Conservation (phyloP, 2,329 filamentous ascomycete genomes). For the Elsinoe australis region DNA sequence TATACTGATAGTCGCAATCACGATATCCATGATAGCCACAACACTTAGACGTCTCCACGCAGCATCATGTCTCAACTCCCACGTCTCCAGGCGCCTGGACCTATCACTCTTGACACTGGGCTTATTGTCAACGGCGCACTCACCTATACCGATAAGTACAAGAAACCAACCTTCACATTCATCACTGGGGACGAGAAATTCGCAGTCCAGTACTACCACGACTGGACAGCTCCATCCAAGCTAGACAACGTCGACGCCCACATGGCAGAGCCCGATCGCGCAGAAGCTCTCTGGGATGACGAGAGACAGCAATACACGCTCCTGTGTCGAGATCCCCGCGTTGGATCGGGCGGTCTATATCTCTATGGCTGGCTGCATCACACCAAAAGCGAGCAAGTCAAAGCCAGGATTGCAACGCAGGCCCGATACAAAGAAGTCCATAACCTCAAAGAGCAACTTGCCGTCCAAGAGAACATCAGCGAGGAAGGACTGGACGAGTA, state of each 20-base stretch:
- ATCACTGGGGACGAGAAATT: constrained; percentile 2
- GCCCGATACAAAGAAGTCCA: background rate
- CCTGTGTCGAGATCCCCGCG: constrained; percentile 1
- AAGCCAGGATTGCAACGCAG: background rate
- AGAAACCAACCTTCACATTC: constrained; percentile 8
- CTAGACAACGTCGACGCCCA: background rate
- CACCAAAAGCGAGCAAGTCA: background rate
- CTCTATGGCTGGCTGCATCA: background rate
- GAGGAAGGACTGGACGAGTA: too few relatives aligned
- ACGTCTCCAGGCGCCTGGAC: background rate
- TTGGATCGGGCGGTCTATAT: background rate
- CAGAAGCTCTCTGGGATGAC: background rate
- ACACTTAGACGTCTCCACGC: too few relatives aligned
- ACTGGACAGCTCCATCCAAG: background rate
- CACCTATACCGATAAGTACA: background rate
- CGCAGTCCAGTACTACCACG: constrained; percentile 9
- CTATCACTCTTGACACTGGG: too few relatives aligned
- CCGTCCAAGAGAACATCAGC: too few relatives aligned
- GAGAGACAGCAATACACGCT: background rate
- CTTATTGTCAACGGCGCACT: too few relatives aligned
- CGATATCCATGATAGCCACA: too few relatives aligned
- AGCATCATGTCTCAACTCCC: background rate
- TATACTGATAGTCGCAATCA: too few relatives aligned
- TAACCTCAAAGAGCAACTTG: background rate
- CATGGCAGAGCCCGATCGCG: background rate